These are phyloP conservation scores for Dothistroma septosporum DNA, from an alignment of 2,329 filamentous ascomycete species.

Conservation along the genomic window DNA sequence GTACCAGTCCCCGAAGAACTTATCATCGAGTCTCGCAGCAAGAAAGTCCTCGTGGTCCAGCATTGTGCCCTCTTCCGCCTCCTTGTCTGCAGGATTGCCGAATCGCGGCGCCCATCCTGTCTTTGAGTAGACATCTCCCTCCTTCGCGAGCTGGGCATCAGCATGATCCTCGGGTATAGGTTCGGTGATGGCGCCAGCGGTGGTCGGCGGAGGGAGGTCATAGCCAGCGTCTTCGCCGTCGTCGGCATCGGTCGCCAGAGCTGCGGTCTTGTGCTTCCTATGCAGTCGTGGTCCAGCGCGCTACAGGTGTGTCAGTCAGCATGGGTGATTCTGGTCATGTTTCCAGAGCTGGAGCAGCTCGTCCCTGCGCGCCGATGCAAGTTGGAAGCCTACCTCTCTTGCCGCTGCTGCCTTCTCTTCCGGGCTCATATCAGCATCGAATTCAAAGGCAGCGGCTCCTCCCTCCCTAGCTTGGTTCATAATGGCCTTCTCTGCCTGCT, in stretches of 20 bases:
- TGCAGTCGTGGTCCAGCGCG: conserved; percentile 23
- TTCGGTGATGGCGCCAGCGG: conserved; percentile 60
- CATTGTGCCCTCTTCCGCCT: conserved; percentile 56
- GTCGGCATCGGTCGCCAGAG: conserved; percentile 74
- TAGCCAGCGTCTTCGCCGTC: conserved; percentile 65
- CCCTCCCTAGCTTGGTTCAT: conserved; percentile 73
- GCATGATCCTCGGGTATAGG: conserved; percentile 47
- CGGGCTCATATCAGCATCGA: conserved; percentile 77
- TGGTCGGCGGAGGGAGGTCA: conserved; percentile 71
- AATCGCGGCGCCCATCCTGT: conserved; percentile 90
- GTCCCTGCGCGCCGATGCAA: not conserved
- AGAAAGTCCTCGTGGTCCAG: conserved; percentile 85
- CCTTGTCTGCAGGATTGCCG: conserved; percentile 58
- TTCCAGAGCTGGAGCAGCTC: not conserved
- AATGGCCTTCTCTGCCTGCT: conserved; percentile 68
- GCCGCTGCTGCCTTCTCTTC: conserved; percentile 82
- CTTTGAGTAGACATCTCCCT: conserved; percentile 45
- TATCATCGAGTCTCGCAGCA: conserved; percentile 78
- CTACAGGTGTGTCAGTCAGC: conserved; percentile 26
- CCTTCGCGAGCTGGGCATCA: conserved; percentile 49
- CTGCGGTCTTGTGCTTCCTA: conserved; percentile 60
- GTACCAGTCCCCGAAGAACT: conserved; percentile 97
- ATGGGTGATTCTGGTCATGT: not conserved
- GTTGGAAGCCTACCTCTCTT: conserved; percentile 55
- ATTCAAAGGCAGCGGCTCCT: conserved; percentile 75